Percentiles rank a stretch among this genome's conserved stretches.
These are phyloP conservation scores for Pluteus cervinus DNA, from an alignment of 768 basidiomycete species.

Conservation along the genomic window DNA sequence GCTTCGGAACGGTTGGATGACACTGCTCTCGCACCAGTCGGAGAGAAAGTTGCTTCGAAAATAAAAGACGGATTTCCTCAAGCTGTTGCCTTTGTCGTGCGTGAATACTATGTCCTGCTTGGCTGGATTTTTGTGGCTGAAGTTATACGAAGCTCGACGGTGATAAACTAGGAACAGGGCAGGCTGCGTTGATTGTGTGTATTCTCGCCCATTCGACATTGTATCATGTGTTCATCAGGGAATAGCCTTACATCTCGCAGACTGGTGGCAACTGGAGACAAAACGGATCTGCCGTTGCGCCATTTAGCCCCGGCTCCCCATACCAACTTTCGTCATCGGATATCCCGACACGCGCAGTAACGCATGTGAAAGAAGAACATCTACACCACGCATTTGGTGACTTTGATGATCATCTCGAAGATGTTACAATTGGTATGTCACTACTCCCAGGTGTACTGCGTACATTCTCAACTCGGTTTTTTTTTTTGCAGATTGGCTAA, in stretches of 20 bases:
- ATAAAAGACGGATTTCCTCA: slow-evolving; percentile 48
- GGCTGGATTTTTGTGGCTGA: neutral
- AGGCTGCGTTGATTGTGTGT: slow-evolving; percentile 7
- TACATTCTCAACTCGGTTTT: neutral
- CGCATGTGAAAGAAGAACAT: slow-evolving; percentile 42
- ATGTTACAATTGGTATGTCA: slow-evolving; percentile 48
- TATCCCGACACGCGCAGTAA: slow-evolving; percentile 40
- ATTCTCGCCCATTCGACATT: neutral
- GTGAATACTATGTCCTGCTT: slow-evolving; percentile 22
- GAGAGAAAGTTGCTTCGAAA: slow-evolving; percentile 54
- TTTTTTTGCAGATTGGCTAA: slow-evolving; percentile 34
- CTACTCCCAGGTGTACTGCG: slow-evolving; percentile 14
- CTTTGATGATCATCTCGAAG: slow-evolving; percentile 80
- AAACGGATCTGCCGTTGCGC: slow-evolving; percentile 24
- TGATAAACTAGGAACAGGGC: slow-evolving; percentile 1
- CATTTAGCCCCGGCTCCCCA: slow-evolving; percentile 39
- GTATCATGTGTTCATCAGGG: neutral
- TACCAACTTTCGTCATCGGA: slow-evolving; percentile 42
- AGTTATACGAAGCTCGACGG: slow-evolving; percentile 5
- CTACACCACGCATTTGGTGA: slow-evolving; percentile 62
- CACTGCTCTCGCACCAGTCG: slow-evolving; percentile 53
- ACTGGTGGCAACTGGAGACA: slow-evolving; percentile 42
- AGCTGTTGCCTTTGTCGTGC: slow-evolving; percentile 65
- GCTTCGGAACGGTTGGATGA: slow-evolving; percentile 63
- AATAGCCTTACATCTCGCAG: slow-evolving; percentile 46